Percentiles rank a stretch among this genome's conserved stretches.
Conservation (phyloP, 1,284 basidiomycete species). For the Volvariella surrecta region DNA sequence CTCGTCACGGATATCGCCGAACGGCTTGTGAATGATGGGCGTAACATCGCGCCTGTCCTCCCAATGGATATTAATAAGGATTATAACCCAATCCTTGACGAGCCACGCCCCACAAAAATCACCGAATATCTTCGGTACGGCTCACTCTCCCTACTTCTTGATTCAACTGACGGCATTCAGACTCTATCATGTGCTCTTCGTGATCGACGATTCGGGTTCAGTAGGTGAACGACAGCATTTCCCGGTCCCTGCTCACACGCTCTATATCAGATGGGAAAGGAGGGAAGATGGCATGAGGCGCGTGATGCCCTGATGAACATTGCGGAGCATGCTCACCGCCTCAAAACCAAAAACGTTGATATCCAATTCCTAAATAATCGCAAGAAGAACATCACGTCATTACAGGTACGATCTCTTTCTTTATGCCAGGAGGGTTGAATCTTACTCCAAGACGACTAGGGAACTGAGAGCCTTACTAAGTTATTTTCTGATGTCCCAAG, state of each 20-base stretch:
- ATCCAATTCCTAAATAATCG: conserved; percentile 10
- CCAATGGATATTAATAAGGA: conserved; percentile 12
- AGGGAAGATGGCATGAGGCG: conserved; percentile 12
- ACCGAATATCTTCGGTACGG: conserved; percentile 16
- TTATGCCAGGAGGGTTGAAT: no score
- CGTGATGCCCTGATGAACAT: conserved; percentile 12
- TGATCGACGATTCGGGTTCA: conserved; percentile 14
- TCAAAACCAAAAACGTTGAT: conserved; percentile 10
- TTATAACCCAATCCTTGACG: conserved; percentile 19
- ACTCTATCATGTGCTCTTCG: conserved; percentile 18
- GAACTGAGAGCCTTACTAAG: no score
- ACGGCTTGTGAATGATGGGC: background rate
- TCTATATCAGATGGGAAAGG: conserved; percentile 4
- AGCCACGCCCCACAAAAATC: conserved; percentile 17
- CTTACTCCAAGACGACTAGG: no score
- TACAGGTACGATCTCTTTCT: no score
- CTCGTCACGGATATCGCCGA: conserved; percentile 2
- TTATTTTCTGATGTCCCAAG: no score
- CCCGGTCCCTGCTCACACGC: background rate
- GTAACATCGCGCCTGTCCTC: conserved; percentile 7
- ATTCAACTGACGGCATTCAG: conserved; percentile 8
- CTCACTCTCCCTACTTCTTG: background rate
- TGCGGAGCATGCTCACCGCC: conserved; percentile 8
- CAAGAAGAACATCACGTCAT: background rate
- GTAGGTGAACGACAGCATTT: conserved; percentile 1